Conservation (phyloP, 179 eudicot genomes). For the Silene vulgaris region DNA sequence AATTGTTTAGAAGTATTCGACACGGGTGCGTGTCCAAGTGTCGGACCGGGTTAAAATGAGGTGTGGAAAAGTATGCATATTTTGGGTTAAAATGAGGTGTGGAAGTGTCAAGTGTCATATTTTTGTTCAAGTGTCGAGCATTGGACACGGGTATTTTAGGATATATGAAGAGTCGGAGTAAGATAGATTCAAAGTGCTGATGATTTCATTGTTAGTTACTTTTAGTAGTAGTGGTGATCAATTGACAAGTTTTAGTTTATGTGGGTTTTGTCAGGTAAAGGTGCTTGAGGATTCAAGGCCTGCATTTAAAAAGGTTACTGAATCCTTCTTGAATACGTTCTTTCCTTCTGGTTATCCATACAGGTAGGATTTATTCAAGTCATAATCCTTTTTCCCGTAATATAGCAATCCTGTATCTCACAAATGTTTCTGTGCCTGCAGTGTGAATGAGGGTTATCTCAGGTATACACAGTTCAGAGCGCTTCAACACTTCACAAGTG, state of each 20-base stretch:
- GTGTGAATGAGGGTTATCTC: conserved; percentile 95
- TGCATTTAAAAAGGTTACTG: conserved; percentile 45
- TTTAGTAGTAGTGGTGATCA: neutral
- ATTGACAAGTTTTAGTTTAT: neutral
- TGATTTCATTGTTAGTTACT: neutral
- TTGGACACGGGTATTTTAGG: too few relatives aligned
- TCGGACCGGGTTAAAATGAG: too few relatives aligned
- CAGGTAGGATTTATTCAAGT: conserved; percentile 43
- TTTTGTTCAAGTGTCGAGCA: too few relatives aligned
- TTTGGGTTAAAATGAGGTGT: too few relatives aligned
- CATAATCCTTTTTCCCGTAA: neutral
- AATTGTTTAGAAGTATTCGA: too few relatives aligned
- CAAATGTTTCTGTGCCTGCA: conserved; percentile 35
- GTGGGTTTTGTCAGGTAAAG: conserved; percentile 41
- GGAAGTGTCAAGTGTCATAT: too few relatives aligned
- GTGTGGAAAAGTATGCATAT: too few relatives aligned
- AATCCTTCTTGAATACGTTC: conserved; percentile 75
- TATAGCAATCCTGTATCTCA: neutral
- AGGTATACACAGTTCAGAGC: conserved; percentile 95
- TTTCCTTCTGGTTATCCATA: conserved; percentile 96
- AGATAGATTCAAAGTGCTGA: neutral
- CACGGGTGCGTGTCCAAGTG: too few relatives aligned
- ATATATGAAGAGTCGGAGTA: too few relatives aligned
- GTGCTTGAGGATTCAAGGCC: conserved; percentile 77
- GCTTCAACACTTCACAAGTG: conserved; percentile 85